These are phyloP conservation scores for Apiotrichum laibachii DNA, from an alignment of 1,284 basidiomycete genomes.

Conservation along the genomic window DNA sequence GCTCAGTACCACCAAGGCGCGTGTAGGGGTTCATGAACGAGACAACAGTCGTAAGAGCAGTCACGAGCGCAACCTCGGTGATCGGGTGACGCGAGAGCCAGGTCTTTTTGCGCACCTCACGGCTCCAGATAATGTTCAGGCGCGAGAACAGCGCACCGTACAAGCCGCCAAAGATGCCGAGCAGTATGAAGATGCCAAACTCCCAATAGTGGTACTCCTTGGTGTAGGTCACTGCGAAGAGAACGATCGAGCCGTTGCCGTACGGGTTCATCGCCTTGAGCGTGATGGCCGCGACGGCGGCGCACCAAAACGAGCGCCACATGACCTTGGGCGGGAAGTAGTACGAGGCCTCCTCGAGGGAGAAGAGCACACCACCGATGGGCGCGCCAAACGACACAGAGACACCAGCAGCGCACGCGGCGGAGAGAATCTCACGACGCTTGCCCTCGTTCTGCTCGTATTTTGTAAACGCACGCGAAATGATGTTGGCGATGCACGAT, in stretches of 20 bases:
- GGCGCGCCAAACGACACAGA: conserved; percentile 77
- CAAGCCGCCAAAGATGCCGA: conserved; percentile 85
- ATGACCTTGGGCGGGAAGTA: conserved; percentile 92
- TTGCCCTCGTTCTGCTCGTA: conserved; percentile 96
- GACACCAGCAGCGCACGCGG: conserved; percentile 71
- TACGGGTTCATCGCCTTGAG: conserved; percentile 89
- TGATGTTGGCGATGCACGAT: conserved; percentile 89
- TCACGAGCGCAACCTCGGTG: conserved; percentile 78
- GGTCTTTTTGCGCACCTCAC: conserved; percentile 72
- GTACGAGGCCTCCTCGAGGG: conserved; percentile 89
- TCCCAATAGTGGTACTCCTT: conserved; percentile 51
- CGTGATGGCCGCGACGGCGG: conserved; percentile 87
- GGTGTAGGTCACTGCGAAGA: conserved; percentile 50
- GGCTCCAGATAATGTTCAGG: conserved; percentile 84
- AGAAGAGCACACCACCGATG: conserved; percentile 88
- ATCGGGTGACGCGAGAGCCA: conserved; percentile 79
- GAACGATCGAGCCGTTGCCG: conserved; percentile 57
- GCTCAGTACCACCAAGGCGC: conserved; percentile 90
- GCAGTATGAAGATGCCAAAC: conserved; percentile 69
- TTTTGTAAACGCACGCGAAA: conserved; percentile 80
- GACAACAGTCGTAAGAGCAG: conserved; percentile 68
- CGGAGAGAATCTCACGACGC: conserved; percentile 84
- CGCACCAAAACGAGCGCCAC: conserved; percentile 93
- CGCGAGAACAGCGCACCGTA: conserved; percentile 89
- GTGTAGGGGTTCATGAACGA: conserved; percentile 89